Evolutionary conservation across 257 asterid genomes (phyloP).

Genomic region (Primulina huaijiensis): DNA sequence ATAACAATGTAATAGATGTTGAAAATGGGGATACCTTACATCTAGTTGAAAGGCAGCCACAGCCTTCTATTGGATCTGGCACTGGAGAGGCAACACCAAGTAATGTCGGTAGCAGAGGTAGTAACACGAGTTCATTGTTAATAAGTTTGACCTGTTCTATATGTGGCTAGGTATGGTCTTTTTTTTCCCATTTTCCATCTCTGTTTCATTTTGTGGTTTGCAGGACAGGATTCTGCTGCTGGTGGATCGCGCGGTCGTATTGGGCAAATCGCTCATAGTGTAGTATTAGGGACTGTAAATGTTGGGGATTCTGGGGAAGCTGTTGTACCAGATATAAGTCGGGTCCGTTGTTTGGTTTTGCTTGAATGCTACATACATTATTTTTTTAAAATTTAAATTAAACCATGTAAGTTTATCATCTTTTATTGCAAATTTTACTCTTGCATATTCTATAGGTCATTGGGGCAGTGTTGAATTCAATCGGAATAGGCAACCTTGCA

Average conservation of each 20-base stretch:
- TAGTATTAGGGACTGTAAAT: slow-evolving; percentile 77
- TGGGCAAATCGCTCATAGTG: slow-evolving; percentile 81
- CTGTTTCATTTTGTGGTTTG: slow-evolving; percentile 18
- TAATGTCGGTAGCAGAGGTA: slow-evolving; percentile 52
- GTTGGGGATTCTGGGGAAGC: slow-evolving; percentile 84
- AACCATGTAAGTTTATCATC: neutral
- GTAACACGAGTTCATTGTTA: slow-evolving; percentile 18
- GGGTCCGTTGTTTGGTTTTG: slow-evolving; percentile 47
- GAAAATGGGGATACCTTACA: slow-evolving; percentile 93
- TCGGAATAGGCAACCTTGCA: slow-evolving; percentile 64
- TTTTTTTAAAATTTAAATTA: slow-evolving; percentile 4
- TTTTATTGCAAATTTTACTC: slow-evolving; percentile 3
- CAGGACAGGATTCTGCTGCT: slow-evolving; percentile 65
- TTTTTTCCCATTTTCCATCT: neutral
- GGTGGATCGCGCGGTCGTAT: slow-evolving; percentile 57
- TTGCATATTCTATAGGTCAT: slow-evolving; percentile 51
- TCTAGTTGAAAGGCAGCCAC: slow-evolving; percentile 80
- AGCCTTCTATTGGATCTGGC: slow-evolving; percentile 49
- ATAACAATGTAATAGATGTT: slow-evolving; percentile 60
- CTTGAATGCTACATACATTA: neutral
- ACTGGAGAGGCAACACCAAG: slow-evolving; percentile 49
- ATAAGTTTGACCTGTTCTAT: slow-evolving; percentile 10
- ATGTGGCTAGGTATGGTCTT: neutral
- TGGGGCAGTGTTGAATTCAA: slow-evolving; percentile 80
- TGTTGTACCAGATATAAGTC: slow-evolving; percentile 62